Evolutionary conservation across 208 protist genomes (phyloP), one percentile per base, ranked within the genome.

Genomic region (Sergeia podlipaevii): DNA sequence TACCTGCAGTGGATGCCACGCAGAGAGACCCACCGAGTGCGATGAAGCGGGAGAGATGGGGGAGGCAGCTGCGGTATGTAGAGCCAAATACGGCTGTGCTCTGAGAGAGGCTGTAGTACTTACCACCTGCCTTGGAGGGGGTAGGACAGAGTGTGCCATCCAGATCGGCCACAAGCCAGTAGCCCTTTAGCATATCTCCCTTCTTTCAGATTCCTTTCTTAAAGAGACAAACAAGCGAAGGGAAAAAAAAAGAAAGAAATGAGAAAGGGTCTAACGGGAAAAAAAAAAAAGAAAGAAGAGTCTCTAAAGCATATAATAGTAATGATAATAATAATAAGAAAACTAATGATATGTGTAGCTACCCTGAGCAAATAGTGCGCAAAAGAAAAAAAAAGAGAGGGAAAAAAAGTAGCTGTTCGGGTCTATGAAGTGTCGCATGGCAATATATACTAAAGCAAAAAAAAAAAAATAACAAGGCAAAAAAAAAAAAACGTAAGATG

Each of bases 101-200:
- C 33, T 72, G 29, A 21, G 73, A 60, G 23, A 85, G 57, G 24
- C 55, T 45, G 44, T 70, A 45, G 54, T 85, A 85, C 41, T 54
- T 44, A 26, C 78, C 78, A 36, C 67, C 62, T 2, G 74, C 74
- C 23, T 67, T 63, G 7, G 58, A 63, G 0, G 78, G 78, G 0
- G 78, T 85, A 3, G 78, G 71, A 15, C 62, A 70, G 3, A 85
- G 61, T 15, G 78, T 85, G 46, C 78, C 78, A 36, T 85, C 78
- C 68, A 85, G 71, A 57, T 85, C 78, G 23, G 74, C 69, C 20
- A 85, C 62, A 23, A 85, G 58, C 70, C 73, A 85, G 55, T 85
- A 55, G 23, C 67, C 52, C 1, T 49, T 26, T 28, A 76, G 75
- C 73, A 80, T 47, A 24, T 43, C 37, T 58, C 23, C 7, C 51